These are phyloP conservation scores for Candida lessepsii DNA, from an alignment of 805 yeast species.

Conservation along the genomic window DNA sequence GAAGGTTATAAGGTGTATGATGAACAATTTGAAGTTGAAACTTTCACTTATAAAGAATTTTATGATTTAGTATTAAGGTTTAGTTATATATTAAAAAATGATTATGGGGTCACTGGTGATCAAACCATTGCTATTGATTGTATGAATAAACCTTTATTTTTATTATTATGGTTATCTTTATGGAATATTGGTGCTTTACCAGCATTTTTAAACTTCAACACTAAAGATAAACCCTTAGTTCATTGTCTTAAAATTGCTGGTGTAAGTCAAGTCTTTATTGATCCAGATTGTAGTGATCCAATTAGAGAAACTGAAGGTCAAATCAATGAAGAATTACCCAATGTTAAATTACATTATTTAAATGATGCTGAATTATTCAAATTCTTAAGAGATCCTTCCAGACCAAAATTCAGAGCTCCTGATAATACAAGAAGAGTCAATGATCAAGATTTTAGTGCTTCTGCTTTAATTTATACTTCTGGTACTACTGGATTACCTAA, in stretches of 20 bases:
- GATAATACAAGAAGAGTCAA: slow-evolving; percentile 57
- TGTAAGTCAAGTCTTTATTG: slow-evolving; percentile 65
- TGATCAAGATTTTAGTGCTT: slow-evolving; percentile 59
- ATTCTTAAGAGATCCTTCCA: slow-evolving; percentile 37
- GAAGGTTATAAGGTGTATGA: slow-evolving; percentile 45
- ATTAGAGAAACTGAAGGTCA: slow-evolving; percentile 49
- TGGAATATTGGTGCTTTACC: slow-evolving; percentile 94
- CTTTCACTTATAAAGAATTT: slow-evolving; percentile 65
- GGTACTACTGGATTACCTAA: slow-evolving; percentile 96
- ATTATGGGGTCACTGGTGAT: slow-evolving; percentile 62
- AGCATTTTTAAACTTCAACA: slow-evolving; percentile 81
- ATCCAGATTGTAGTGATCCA: slow-evolving; percentile 60
- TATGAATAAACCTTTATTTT: slow-evolving; percentile 79
- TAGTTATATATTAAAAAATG: slow-evolving; percentile 60
- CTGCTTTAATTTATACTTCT: slow-evolving; percentile 79
- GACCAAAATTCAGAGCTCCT: slow-evolving; percentile 53
- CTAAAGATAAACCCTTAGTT: slow-evolving; percentile 66
- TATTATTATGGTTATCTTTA: slow-evolving; percentile 77
- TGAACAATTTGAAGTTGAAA: slow-evolving; percentile 58
- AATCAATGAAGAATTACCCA: slow-evolving; percentile 37
- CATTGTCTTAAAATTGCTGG: slow-evolving; percentile 78
- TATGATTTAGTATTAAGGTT: slow-evolving; percentile 64
- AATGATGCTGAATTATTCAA: slow-evolving; percentile 50
- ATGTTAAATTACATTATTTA: slow-evolving; percentile 44
- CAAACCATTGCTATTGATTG: slow-evolving; percentile 74